Base-by-base conservation (phyloP, 2,329 filamentous ascomycete species). In the Botrytis pseudocinerea region DNA sequence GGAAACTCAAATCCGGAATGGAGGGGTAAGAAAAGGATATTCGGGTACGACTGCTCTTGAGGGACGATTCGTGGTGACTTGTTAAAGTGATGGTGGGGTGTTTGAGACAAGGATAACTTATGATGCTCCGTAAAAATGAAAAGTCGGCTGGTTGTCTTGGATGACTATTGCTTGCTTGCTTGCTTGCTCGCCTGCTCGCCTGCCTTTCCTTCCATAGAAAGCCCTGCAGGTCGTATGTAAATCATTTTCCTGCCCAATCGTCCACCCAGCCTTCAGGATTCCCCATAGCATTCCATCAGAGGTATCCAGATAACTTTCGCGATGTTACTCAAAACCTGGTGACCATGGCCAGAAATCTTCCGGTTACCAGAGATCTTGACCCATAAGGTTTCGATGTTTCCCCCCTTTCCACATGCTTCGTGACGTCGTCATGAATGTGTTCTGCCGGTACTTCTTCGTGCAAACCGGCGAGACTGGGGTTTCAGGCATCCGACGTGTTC, bases 361-460 rank as follows among this genome's bases (percentile, higher is more conserved):
- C 63, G 63, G 51, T 54, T 1, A 40, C n/a, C 28, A 42, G 25
- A 42, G 38, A 22, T 57, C 64, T 40, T 68, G 64, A 57, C 48
- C 48, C 35, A 32, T 68, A 42, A n/a, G 12, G 22, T 40, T 40
- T 40, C 2, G 46, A 54, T 22, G 20, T 14, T 40, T 20, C 35
- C 46, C 35, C 46, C 46, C 64, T 18, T 68, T 35, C 42, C 20
- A 2, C 14, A 61, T 60, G 68, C 54, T 70, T n/a, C 44, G 68
- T 61, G 65, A 68, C 65, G 65, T 68, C 65, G 65, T 57, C 48
- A 32, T 25, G 35, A 63, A 62, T 48, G 54, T 16, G 38, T 46
- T 64, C 32, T 64, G 38, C 42, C 69, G 69, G 69, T 70, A 63
- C 59, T 63, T 70, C 59, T 70, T 63, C 69, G 59, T 60, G 59